Conservation (phyloP, 202 grass and related monocot species). For the Schoenoplectus triqueter region DNA sequence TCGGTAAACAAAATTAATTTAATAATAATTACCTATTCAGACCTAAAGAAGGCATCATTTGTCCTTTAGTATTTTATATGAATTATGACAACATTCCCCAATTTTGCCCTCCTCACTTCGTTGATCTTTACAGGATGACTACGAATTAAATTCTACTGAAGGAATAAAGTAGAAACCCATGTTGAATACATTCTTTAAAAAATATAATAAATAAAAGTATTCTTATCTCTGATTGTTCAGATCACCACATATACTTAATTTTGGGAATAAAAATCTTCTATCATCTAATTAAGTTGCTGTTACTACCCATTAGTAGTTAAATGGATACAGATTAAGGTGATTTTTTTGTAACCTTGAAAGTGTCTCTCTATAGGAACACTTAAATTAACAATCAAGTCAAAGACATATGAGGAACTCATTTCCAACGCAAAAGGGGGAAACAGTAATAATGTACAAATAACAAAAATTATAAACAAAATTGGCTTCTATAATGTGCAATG, state of each 20-base stretch:
- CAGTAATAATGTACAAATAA: constrained; percentile 28
- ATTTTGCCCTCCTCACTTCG: background rate
- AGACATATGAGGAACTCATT: constrained; percentile 26
- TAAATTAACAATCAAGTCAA: background rate
- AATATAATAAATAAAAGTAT: background rate
- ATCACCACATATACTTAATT: background rate
- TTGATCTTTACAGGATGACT: background rate
- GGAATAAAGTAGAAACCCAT: background rate
- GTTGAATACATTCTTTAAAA: background rate
- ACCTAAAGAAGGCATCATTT: constrained; percentile 7
- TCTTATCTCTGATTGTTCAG: background rate
- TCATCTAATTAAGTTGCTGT: background rate
- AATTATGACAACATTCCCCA: background rate
- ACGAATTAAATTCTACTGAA: background rate
- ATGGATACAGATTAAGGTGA: background rate
- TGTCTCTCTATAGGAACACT: background rate
- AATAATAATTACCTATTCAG: background rate
- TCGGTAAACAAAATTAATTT: background rate
- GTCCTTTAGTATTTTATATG: background rate
- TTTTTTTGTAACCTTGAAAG: background rate
- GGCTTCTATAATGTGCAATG: constrained; percentile 52
- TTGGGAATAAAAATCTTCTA: background rate
- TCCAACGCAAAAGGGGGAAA: background rate
- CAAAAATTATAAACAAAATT: constrained; percentile 20
- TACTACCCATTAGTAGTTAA: background rate